Percentiles rank a stretch among this genome's conserved stretches.
phyloP scores from a whole-genome alignment of 768 basidiomycete genomes.

The Russula emetica region DNA sequence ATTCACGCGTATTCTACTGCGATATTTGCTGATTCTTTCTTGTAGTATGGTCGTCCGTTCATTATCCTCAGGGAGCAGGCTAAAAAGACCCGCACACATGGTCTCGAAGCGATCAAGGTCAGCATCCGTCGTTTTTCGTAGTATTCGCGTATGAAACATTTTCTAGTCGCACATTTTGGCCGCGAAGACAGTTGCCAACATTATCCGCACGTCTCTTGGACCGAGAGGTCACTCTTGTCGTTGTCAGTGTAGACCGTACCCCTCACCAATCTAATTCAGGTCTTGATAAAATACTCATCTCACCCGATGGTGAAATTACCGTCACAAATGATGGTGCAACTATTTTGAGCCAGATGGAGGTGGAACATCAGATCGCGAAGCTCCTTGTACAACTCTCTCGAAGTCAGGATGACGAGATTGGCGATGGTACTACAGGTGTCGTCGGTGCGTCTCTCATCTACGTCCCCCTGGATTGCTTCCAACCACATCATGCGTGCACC shows the following conservation, averaged over 20 bases:
- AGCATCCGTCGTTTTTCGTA: conserved; percentile 25
- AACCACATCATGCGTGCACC: not conserved
- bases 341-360: conserved; percentile 97
- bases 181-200: conserved; percentile 88
- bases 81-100: conserved; percentile 88
- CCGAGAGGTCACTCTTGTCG: conserved; percentile 66
- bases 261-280: conserved; percentile 44
- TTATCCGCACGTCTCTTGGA: conserved; percentile 90
- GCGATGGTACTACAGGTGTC: conserved; percentile 98
- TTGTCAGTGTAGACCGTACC: not conserved
- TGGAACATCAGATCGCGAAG: conserved; percentile 98
- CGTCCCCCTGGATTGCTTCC: not conserved
- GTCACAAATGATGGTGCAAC: conserved; percentile 99
- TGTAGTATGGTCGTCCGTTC: conserved; percentile 91
- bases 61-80: conserved; percentile 94
- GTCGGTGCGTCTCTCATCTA: conserved; percentile 66
- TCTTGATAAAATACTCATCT: conserved; percentile 91
- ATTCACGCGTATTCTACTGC: too few relatives aligned
- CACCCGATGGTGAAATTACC: conserved; percentile 97
- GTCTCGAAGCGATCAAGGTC: conserved; percentile 93
- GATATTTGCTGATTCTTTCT: conserved; percentile 8
- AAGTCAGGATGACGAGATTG: conserved; percentile 99
- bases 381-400: conserved; percentile 94
- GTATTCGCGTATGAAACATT: conserved; percentile 11
- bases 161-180: conserved; percentile 90